Percentiles rank a stretch among this genome's conserved stretches.
Conservation (phyloP, 768 basidiomycete genomes). For the Leccinum ochraceum region DNA sequence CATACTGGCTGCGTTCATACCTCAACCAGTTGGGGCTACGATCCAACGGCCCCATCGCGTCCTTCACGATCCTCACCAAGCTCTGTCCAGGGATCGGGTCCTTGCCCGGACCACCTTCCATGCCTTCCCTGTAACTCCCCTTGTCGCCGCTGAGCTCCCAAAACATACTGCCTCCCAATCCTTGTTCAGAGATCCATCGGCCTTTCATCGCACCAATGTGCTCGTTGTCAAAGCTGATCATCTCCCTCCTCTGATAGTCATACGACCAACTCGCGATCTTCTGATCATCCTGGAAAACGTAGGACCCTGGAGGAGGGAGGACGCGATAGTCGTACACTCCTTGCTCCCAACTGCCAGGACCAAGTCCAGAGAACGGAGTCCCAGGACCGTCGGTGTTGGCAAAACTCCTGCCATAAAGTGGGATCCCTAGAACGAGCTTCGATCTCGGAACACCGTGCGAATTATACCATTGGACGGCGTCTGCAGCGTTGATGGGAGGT, state of each 20-base stretch:
- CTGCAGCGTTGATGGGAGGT: constrained; percentile 59
- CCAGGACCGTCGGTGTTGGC: constrained; percentile 83
- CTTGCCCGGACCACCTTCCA: constrained; percentile 77
- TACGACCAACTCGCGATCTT: constrained; percentile 83
- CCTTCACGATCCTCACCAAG: constrained; percentile 72
- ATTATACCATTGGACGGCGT: constrained; percentile 71
- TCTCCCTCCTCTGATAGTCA: constrained; percentile 70
- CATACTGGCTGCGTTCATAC: constrained; percentile 76
- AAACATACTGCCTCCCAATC: constrained; percentile 91
- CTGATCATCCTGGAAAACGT: constrained; percentile 63
- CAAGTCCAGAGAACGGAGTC: constrained; percentile 74
- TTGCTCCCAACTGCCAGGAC: constrained; percentile 88
- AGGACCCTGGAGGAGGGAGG: constrained; percentile 75
- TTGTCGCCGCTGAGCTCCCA: constrained; percentile 95
- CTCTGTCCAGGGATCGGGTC: constrained; percentile 69
- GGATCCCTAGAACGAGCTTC: constrained; percentile 90
- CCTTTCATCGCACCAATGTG: constrained; percentile 73
- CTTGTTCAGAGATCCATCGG: constrained; percentile 72
- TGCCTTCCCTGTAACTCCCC: constrained; percentile 60
- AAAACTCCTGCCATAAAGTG: constrained; percentile 93
- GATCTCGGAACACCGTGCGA: constrained; percentile 67
- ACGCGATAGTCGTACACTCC: constrained; percentile 93
- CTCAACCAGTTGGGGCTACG: constrained; percentile 75
- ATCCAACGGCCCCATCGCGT: constrained; percentile 77
- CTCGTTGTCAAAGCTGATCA: constrained; percentile 82